Percentiles rank a stretch among this genome's conserved stretches.
Conservation (phyloP, 2,329 filamentous ascomycete species). For the Calonectria leucothoes region DNA sequence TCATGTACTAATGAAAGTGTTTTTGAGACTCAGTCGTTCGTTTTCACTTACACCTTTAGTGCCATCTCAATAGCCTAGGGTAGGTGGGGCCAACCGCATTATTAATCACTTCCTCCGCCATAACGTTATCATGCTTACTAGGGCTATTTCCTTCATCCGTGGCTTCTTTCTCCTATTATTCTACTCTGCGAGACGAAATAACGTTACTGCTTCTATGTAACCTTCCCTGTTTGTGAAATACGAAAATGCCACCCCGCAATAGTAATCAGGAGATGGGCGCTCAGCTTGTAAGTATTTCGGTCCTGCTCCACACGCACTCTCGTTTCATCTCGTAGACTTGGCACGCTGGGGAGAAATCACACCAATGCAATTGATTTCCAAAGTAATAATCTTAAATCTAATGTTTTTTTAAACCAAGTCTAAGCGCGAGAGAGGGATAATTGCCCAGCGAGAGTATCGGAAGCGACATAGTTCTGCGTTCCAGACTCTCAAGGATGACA, state of each 20-base stretch:
- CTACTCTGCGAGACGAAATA: background rate
- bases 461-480: constrained; percentile 41
- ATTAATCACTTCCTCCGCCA: constrained; percentile 12
- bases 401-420: constrained; percentile 21
- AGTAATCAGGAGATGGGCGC: constrained; percentile 14
- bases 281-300: background rate
- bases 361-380: background rate
- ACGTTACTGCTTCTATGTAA: background rate
- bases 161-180: background rate
- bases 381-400: background rate
- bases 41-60: background rate
- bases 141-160: background rate
- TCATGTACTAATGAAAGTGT: background rate
- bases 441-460: constrained; percentile 42
- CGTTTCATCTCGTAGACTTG: no score
- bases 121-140: constrained; percentile 15
- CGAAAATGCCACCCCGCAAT: constrained; percentile 30
- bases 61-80: background rate
- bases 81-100: background rate
- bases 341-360: background rate
- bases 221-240: background rate
- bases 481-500: constrained; percentile 40
- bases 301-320: background rate
- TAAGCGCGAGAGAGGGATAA: constrained; percentile 40
- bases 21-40: background rate